Conservation (phyloP, 108 stramenopile species). For the Schizochytrium sp. region DNA sequence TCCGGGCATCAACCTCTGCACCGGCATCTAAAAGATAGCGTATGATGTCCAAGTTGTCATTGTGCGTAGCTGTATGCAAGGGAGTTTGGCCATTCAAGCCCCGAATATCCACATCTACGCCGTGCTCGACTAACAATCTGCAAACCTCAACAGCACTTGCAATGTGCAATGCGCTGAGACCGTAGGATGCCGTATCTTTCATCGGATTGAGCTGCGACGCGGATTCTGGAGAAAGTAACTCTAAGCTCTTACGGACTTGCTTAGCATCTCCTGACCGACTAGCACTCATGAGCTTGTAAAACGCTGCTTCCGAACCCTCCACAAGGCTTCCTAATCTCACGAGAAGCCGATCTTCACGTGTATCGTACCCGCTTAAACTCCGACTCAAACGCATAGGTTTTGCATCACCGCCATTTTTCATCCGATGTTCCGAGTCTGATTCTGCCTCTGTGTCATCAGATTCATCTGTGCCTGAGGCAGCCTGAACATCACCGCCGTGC, state of each 20-base stretch:
- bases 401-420: neutral
- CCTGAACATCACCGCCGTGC: too few relatives aligned
- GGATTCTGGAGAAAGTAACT: neutral
- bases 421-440: conserved; percentile 14
- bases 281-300: conserved; percentile 44
- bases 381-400: conserved; percentile 4
- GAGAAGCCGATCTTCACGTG: conserved; percentile 17
- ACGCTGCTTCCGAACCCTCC: conserved; percentile 22
- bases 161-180: conserved; percentile 45
- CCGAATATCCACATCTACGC: conserved; percentile 14
- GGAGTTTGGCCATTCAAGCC: conserved; percentile 59
- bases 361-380: conserved; percentile 39
- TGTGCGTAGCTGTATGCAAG: conserved; percentile 46
- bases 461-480: neutral
- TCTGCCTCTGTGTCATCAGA: neutral
- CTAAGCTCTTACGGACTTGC: neutral
- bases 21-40: conserved; percentile 10
- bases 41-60: conserved; percentile 18
- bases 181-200: conserved; percentile 39
- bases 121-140: conserved; percentile 9
- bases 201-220: conserved; percentile 45
- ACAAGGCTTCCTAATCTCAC: conserved; percentile 3
- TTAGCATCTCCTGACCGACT: neutral
- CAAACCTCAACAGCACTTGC: conserved; percentile 19
- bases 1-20: conserved; percentile 37